These are phyloP conservation scores for Boletus rex-veris DNA, from an alignment of 768 basidiomycete species.

Conservation along the genomic window DNA sequence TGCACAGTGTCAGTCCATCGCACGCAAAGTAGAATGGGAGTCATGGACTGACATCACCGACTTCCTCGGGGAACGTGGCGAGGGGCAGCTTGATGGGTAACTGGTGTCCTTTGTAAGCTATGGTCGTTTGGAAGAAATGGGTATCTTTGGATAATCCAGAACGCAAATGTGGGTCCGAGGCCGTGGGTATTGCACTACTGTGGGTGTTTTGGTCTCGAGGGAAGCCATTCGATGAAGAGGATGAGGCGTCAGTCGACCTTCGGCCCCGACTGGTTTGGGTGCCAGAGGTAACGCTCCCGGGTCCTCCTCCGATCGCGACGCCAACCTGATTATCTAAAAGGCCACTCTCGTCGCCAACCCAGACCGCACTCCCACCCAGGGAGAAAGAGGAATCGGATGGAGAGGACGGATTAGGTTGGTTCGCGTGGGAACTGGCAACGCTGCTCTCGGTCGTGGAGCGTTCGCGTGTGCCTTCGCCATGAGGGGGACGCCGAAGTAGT, in stretches of 20 bases:
- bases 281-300: conserved; percentile 44
- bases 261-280: conserved; percentile 50
- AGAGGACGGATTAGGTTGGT: conserved; percentile 41
- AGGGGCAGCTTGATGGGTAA: conserved; percentile 91
- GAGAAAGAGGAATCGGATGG: conserved; percentile 75
- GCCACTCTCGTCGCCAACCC: conserved; percentile 76
- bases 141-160: conserved; percentile 74
- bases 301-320: conserved; percentile 40
- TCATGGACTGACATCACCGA: conserved; percentile 78
- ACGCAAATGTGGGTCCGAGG: conserved; percentile 46
- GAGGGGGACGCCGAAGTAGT: conserved; percentile 37
- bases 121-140: conserved; percentile 86
- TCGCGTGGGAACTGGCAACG: conserved; percentile 29
- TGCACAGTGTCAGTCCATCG: conserved; percentile 10
- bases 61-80: conserved; percentile 88
- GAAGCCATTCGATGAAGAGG: conserved; percentile 58
- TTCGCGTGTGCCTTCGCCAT: conserved; percentile 32
- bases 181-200: conserved; percentile 37
- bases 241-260: conserved; percentile 71
- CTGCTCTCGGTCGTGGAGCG: conserved; percentile 42
- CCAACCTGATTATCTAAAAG: conserved; percentile 42
- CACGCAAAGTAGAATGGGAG: not conserved
- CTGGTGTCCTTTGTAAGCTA: conserved; percentile 78
- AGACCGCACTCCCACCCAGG: conserved; percentile 76
- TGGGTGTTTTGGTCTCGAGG: conserved; percentile 40